Conservation (phyloP, 176 grass and related monocot genomes). For the Cenchrus americanus region DNA sequence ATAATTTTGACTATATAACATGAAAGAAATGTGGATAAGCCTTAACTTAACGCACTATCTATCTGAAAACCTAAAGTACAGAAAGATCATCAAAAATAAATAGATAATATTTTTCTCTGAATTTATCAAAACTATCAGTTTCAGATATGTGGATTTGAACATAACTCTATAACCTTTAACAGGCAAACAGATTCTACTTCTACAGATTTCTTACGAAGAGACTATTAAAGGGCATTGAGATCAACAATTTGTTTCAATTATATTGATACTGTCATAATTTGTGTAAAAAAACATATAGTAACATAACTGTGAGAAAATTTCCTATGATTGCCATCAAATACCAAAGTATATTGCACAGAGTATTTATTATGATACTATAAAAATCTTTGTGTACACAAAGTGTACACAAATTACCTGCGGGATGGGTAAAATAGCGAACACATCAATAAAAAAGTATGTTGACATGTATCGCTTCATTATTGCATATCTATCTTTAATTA, state of each 20-base stretch:
- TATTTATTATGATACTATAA: background rate
- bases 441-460: constrained; percentile 81
- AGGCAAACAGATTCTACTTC: constrained; percentile 15
- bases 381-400: background rate
- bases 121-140: background rate
- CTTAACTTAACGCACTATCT: too few relatives aligned
- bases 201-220: background rate
- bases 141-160: background rate
- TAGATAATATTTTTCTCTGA: background rate
- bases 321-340: constrained; percentile 16
- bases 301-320: background rate
- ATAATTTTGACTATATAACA: too few relatives aligned
- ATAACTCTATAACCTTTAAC: background rate
- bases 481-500: constrained; percentile 63
- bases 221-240: constrained; percentile 4
- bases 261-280: background rate
- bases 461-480: constrained; percentile 77
- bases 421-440: constrained; percentile 82
- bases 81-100: too few relatives aligned
- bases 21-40: too few relatives aligned
- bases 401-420: constrained; percentile 67
- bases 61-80: too few relatives aligned
- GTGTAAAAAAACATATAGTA: background rate
- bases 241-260: background rate
- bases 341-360: background rate